phyloP scores from a whole-genome alignment of 768 basidiomycete genomes.

The Mrakia gelida region DNA sequence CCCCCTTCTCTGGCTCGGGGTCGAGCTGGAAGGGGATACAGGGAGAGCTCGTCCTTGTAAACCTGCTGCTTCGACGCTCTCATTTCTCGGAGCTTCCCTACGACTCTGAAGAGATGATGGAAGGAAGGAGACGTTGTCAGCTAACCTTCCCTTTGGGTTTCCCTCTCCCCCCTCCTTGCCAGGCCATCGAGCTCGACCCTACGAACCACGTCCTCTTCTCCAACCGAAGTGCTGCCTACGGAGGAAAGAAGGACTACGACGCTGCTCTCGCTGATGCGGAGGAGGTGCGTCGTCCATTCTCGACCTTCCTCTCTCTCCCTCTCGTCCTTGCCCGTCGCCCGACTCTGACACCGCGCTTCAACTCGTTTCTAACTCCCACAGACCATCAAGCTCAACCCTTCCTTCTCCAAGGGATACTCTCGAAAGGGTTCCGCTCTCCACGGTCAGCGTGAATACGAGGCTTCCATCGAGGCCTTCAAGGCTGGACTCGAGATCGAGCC shows the following conservation, averaged over 20 bases:
- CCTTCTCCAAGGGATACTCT: slow-evolving; percentile 85
- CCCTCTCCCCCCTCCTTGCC: slow-evolving; percentile 38
- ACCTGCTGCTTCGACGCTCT: neutral
- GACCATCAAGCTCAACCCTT: slow-evolving; percentile 73
- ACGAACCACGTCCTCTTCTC: slow-evolving; percentile 85
- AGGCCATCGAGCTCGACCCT: slow-evolving; percentile 77
- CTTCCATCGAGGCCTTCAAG: slow-evolving; percentile 65
- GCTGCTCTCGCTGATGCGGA: slow-evolving; percentile 83
- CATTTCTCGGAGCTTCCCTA: neutral
- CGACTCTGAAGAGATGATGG: neutral
- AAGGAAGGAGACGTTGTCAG: slow-evolving; percentile 46
- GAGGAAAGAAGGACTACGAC: slow-evolving; percentile 73
- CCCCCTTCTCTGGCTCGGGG: no score
- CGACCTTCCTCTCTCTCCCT: neutral
- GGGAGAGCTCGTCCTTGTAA: neutral
- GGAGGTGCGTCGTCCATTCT: slow-evolving; percentile 55
- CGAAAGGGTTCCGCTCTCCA: slow-evolving; percentile 91
- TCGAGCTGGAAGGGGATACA: neutral
- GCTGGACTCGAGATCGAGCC: slow-evolving; percentile 72
- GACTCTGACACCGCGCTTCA: neutral
- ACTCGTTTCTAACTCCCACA: slow-evolving; percentile 40
- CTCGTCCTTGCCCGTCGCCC: neutral
- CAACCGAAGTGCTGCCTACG: slow-evolving; percentile 84
- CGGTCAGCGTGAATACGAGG: slow-evolving; percentile 69
- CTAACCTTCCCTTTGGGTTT: slow-evolving; percentile 54